phyloP scores from a whole-genome alignment of 169 alveolate species.

The Plasmodium sp. region DNA sequence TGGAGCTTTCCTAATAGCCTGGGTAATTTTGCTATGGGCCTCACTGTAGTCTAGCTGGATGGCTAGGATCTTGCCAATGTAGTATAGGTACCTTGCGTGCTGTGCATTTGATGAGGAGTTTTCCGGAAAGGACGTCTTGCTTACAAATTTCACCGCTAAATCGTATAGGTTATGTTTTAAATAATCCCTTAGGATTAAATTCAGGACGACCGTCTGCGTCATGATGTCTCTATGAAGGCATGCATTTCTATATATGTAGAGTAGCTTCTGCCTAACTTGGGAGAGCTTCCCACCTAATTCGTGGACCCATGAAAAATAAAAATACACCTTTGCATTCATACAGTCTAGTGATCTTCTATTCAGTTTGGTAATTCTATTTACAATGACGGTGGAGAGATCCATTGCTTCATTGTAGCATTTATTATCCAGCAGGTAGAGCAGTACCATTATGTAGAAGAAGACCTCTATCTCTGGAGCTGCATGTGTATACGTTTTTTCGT shows the following conservation, averaged over 20 bases:
- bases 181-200: slow-evolving; percentile 92
- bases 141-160: slow-evolving; percentile 79
- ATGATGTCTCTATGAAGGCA: slow-evolving; percentile 89
- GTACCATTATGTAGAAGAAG: slow-evolving; percentile 27
- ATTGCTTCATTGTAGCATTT: slow-evolving; percentile 76
- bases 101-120: slow-evolving; percentile 93
- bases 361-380: slow-evolving; percentile 76
- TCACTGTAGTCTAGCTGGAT: slow-evolving; percentile 95
- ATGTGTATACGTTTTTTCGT: slow-evolving; percentile 43
- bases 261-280: slow-evolving; percentile 81
- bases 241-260: slow-evolving; percentile 88
- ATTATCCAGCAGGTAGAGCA: slow-evolving; percentile 20
- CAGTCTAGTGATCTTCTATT: slow-evolving; percentile 87
- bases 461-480: slow-evolving; percentile 42
- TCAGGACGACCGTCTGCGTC: slow-evolving; percentile 93
- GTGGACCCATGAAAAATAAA: slow-evolving; percentile 89
- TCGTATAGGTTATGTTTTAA: slow-evolving; percentile 86
- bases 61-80: slow-evolving; percentile 94
- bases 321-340: slow-evolving; percentile 85
- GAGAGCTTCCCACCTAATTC: slow-evolving; percentile 88
- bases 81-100: slow-evolving; percentile 94
- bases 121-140: slow-evolving; percentile 90
- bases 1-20: slow-evolving; percentile 95
- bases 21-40: slow-evolving; percentile 91
- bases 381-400: slow-evolving; percentile 76